Percentiles rank a stretch among this genome's conserved stretches.
Evolutionary conservation across 106 monocot species (phyloP).

Genomic region (Acanthochlamys bracteata): DNA sequence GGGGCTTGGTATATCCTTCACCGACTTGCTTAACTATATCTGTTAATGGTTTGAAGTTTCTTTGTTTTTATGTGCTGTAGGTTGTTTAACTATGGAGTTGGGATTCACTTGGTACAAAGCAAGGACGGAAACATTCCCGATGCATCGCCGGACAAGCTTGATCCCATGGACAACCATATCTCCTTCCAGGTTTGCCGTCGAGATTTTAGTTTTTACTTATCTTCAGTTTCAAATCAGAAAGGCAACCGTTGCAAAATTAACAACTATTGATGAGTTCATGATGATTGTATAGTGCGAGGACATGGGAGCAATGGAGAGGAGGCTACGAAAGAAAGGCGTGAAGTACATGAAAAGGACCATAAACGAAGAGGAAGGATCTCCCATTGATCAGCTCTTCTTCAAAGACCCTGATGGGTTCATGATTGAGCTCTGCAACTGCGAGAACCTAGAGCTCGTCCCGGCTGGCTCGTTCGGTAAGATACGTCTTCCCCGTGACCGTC

Average conservation of each 20-base stretch:
- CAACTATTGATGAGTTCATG: background rate
- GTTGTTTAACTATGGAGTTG: slow-evolving; percentile 42
- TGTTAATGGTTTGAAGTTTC: too few relatives aligned
- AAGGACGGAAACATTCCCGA: slow-evolving; percentile 7
- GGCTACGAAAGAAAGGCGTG: slow-evolving; percentile 34
- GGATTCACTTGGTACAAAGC: slow-evolving; percentile 29
- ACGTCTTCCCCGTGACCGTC: slow-evolving; percentile 13
- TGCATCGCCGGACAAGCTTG: slow-evolving; percentile 10
- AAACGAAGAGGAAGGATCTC: slow-evolving; percentile 65
- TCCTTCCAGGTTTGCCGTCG: slow-evolving; percentile 20
- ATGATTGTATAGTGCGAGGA: slow-evolving; percentile 13
- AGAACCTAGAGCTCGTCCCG: slow-evolving; percentile 59
- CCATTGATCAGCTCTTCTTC: slow-evolving; percentile 86
- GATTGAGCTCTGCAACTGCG: slow-evolving; percentile 98
- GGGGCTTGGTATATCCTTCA: slow-evolving; percentile 22
- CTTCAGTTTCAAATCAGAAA: background rate
- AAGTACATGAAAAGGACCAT: slow-evolving; percentile 33
- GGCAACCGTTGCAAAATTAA: background rate
- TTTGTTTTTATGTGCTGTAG: background rate
- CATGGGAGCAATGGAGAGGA: slow-evolving; percentile 25
- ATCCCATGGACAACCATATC: slow-evolving; percentile 38
- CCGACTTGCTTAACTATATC: too few relatives aligned
- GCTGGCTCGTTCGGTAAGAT: slow-evolving; percentile 25
- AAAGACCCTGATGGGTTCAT: slow-evolving; percentile 94
- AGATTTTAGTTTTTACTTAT: background rate